phyloP scores from a whole-genome alignment of 345 rosid species.

The Salix dunnii region DNA sequence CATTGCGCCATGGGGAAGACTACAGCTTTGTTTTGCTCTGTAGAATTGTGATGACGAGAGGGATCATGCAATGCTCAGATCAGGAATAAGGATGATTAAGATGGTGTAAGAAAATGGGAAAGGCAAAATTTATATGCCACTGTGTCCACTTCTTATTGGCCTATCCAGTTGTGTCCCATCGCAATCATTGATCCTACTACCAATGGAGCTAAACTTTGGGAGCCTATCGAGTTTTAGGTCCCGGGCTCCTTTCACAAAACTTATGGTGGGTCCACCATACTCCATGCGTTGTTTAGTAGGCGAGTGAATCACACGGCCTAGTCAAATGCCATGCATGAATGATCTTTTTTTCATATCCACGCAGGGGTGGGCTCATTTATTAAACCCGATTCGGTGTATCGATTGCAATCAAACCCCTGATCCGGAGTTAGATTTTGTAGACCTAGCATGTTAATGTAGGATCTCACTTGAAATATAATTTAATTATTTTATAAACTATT shows the following conservation, averaged over 20 bases:
- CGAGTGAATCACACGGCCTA: slow-evolving; percentile 3
- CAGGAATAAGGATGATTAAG: slow-evolving; percentile 4
- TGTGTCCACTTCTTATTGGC: not conserved
- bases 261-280: slow-evolving; percentile 2
- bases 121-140: not conserved
- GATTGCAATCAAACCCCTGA: no score
- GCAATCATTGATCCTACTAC: slow-evolving; percentile 15
- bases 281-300: not conserved
- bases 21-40: not conserved
- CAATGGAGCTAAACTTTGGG: slow-evolving; percentile 15
- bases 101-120: not conserved
- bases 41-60: slow-evolving; percentile 15
- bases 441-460: no score
- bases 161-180: not conserved
- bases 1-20: not conserved
- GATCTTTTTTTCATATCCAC: no score
- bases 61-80: slow-evolving; percentile 30
- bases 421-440: no score
- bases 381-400: no score
- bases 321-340: no score
- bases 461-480: no score
- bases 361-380: no score
- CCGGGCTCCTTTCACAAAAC: slow-evolving; percentile 26
- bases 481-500: no score
- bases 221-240: slow-evolving; percentile 31